Conservation (phyloP, 2,329 filamentous ascomycete genomes). For the Penicillium paneum region DNA sequence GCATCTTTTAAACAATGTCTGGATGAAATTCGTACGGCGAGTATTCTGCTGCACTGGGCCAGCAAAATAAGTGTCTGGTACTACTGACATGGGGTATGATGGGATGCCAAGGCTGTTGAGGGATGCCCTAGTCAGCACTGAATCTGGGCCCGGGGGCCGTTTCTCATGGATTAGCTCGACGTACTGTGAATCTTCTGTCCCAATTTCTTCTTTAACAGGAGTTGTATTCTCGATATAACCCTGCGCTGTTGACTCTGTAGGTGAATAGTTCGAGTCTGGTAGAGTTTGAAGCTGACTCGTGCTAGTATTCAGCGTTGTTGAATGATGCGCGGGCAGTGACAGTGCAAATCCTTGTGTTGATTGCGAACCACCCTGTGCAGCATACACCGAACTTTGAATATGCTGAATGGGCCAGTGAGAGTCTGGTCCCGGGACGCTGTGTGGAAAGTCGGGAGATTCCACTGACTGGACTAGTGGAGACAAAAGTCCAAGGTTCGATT, state of each 20-base stretch:
- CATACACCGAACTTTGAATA: conserved; percentile 8
- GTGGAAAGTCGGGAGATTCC: conserved; percentile 15
- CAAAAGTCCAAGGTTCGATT: conserved; percentile 1
- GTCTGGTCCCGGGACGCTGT: conserved; percentile 5
- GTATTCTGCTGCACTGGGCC: conserved; percentile 32
- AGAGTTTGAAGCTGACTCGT: conserved; percentile 8
- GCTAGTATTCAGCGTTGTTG: conserved; percentile 10
- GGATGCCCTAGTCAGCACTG: conserved; percentile 3
- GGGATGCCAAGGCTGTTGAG: conserved; percentile 17
- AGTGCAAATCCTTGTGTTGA: conserved; percentile 2
- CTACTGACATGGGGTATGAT: conserved; percentile 23
- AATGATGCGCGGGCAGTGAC: conserved; percentile 9
- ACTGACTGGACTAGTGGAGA: conserved; percentile 14
- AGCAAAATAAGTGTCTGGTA: conserved; percentile 23
- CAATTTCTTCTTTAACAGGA: conserved; percentile 7
- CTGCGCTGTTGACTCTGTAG: conserved; percentile 5
- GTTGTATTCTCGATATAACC: conserved; percentile 5
- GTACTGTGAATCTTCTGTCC: conserved; percentile 10
- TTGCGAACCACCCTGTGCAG: conserved; percentile 2
- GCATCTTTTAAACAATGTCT: not conserved
- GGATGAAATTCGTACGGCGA: conserved; percentile 24
- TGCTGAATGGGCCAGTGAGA: conserved; percentile 15
- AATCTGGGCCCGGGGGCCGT: not conserved
- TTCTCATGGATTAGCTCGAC: not conserved
- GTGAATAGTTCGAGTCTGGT: conserved; percentile 5